These are phyloP conservation scores for Aspergillus campestris DNA, from an alignment of 495 filamentous ascomycete species.

Conservation along the genomic window DNA sequence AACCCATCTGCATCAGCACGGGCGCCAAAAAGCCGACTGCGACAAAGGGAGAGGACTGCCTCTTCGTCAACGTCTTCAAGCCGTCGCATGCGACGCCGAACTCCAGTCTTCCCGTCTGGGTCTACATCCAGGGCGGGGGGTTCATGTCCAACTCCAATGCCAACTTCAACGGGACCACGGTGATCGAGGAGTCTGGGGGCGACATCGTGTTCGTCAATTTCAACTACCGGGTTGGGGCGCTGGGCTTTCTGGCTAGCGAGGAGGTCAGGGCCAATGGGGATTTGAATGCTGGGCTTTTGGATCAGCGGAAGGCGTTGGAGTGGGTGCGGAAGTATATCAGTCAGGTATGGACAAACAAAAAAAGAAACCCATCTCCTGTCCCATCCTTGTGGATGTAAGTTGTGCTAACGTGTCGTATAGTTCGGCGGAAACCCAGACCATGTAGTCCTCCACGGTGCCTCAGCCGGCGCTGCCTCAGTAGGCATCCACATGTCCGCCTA, in stretches of 20 bases:
- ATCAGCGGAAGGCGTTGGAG: slow-evolving; percentile 51
- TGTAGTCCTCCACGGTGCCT: slow-evolving; percentile 60
- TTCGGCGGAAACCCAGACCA: slow-evolving; percentile 65
- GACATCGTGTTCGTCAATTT: slow-evolving; percentile 55
- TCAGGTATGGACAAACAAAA: background rate
- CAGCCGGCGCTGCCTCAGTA: slow-evolving; percentile 58
- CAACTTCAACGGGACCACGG: slow-evolving; percentile 49
- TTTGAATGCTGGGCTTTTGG: slow-evolving; percentile 49
- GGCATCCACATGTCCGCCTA: slow-evolving; percentile 58
- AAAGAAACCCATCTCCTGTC: background rate
- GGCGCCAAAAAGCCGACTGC: slow-evolving; percentile 6
- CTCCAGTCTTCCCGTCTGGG: slow-evolving; percentile 51
- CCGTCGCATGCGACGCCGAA: slow-evolving; percentile 42
- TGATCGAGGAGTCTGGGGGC: slow-evolving; percentile 40
- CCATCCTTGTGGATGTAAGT: too few relatives aligned
- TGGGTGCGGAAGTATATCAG: slow-evolving; percentile 54
- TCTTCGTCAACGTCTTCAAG: slow-evolving; percentile 59
- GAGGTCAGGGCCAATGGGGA: slow-evolving; percentile 41
- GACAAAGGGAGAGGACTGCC: slow-evolving; percentile 50
- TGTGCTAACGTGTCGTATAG: slow-evolving; percentile 9
- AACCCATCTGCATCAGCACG: slow-evolving; percentile 12
- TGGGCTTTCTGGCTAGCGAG: slow-evolving; percentile 57
- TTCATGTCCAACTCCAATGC: slow-evolving; percentile 50
- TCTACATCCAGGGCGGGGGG: slow-evolving; percentile 63
- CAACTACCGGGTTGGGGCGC: slow-evolving; percentile 62